Percentiles rank a stretch among this genome's conserved stretches.
phyloP scores from a whole-genome alignment of 345 rosid species.

The Firmiana major region DNA sequence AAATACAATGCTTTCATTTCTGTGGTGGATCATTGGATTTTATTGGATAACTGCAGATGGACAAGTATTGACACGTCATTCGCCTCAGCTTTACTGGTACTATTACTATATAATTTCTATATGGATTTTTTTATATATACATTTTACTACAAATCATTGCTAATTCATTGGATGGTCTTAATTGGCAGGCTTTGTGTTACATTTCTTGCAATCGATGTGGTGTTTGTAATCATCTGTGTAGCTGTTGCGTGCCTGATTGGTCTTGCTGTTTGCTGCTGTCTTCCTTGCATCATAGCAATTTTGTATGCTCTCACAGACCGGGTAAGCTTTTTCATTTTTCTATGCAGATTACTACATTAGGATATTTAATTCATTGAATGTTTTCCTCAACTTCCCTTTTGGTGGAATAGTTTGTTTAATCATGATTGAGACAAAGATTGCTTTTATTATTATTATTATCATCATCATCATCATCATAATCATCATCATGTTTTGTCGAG shows the following conservation, averaged over 20 bases:
- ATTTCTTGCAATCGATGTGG: slow-evolving; percentile 79
- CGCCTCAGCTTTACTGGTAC: slow-evolving; percentile 84
- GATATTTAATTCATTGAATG: neutral
- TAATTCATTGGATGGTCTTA: slow-evolving; percentile 10
- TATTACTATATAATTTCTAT: slow-evolving; percentile 1
- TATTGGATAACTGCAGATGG: slow-evolving; percentile 72
- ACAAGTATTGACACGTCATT: slow-evolving; percentile 38
- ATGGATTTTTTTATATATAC: neutral
- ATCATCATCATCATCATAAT: too few relatives aligned
- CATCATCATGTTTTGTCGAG: neutral
- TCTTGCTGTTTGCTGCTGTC: slow-evolving; percentile 88
- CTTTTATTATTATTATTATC: neutral
- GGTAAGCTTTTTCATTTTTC: slow-evolving; percentile 34
- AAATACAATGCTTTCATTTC: slow-evolving; percentile 70
- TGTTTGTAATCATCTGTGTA: slow-evolving; percentile 72
- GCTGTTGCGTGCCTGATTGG: slow-evolving; percentile 74
- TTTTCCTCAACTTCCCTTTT: neutral
- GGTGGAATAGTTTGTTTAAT: neutral
- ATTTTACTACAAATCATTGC: neutral
- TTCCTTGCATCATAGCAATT: slow-evolving; percentile 91
- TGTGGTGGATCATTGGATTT: slow-evolving; percentile 91
- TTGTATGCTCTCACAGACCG: slow-evolving; percentile 71
- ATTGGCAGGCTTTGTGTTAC: slow-evolving; percentile 74
- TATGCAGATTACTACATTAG: neutral
- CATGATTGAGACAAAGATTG: neutral